These are phyloP conservation scores for Furcasterigmium furcatum DNA, from an alignment of 2,329 filamentous ascomycete genomes.

Conservation along the genomic window DNA sequence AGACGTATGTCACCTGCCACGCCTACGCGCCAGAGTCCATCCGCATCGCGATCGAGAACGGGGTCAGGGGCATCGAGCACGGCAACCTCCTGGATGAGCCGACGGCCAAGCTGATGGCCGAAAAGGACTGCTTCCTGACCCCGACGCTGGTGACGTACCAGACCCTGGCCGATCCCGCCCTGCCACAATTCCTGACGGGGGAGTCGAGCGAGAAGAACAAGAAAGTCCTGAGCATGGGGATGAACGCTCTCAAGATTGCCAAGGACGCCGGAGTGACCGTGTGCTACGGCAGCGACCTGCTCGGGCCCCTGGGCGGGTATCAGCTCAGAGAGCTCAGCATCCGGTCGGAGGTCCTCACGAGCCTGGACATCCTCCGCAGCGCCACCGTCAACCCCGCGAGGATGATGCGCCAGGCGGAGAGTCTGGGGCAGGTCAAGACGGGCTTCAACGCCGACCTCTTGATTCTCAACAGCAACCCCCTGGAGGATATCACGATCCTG, in stretches of 20 bases:
- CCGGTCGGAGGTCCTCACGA: constrained; percentile 14
- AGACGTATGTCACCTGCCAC: constrained; percentile 54
- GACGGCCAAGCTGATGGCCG: constrained; percentile 46
- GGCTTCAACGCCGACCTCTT: constrained; percentile 51
- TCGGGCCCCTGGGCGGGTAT: constrained; percentile 22
- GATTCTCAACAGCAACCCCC: constrained; percentile 47
- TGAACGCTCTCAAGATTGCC: constrained; percentile 43
- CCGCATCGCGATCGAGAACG: constrained; percentile 50
- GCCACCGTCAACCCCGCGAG: constrained; percentile 44
- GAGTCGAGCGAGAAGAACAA: constrained; percentile 44
- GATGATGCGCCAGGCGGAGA: constrained; percentile 39
- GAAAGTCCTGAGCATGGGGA: constrained; percentile 41
- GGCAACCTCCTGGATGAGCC: constrained; percentile 37
- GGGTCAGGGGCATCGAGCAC: constrained; percentile 48
- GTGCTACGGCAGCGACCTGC: constrained; percentile 45
- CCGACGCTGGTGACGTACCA: constrained; percentile 51
- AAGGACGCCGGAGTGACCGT: constrained; percentile 50
- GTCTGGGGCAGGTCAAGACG: constrained; percentile 44
- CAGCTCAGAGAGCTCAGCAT: constrained; percentile 26
- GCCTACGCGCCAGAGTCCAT: constrained; percentile 54
- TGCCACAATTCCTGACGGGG: constrained; percentile 33
- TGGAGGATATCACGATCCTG: constrained; percentile 49
- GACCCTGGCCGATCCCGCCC: constrained; percentile 37
- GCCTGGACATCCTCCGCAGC: constrained; percentile 18
- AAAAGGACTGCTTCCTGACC: constrained; percentile 44